Conservation (phyloP, 2,329 filamentous ascomycete genomes). For the Botryosphaeria agaves region DNA sequence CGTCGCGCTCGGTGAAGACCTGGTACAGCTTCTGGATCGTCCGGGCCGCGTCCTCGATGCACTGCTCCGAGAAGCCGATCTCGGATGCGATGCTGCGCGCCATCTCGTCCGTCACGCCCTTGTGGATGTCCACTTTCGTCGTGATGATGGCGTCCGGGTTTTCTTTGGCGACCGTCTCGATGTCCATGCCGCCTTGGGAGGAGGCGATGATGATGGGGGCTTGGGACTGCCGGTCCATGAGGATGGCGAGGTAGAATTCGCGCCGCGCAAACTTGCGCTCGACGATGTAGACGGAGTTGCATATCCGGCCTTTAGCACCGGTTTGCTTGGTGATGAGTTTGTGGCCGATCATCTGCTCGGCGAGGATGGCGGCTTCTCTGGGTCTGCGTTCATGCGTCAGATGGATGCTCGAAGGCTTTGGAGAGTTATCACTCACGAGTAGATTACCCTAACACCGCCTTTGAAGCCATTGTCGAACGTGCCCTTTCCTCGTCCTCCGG, state of each 20-base stretch:
- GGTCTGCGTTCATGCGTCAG: slow-evolving; percentile 31
- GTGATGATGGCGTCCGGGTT: slow-evolving; percentile 90
- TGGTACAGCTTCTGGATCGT: slow-evolving; percentile 99
- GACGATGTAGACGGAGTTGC: slow-evolving; percentile 96
- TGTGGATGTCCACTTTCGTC: slow-evolving; percentile 83
- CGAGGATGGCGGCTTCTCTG: slow-evolving; percentile 90
- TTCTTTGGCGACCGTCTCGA: slow-evolving; percentile 97
- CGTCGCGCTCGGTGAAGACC: slow-evolving; percentile 96
- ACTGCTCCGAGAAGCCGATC: slow-evolving; percentile 95
- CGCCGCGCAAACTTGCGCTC: slow-evolving; percentile 98
- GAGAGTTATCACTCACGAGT: slow-evolving; percentile 44
- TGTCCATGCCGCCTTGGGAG: slow-evolving; percentile 98
- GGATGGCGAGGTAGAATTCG: slow-evolving; percentile 96
- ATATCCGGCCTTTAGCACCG: slow-evolving; percentile 78
- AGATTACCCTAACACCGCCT: slow-evolving; percentile 96
- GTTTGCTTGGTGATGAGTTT: slow-evolving; percentile 99
- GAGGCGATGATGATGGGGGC: slow-evolving; percentile 91
- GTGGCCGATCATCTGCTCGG: slow-evolving; percentile 98
- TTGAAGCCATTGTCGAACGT: slow-evolving; percentile 97
- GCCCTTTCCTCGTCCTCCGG: slow-evolving; percentile 94
- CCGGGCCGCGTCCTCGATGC: slow-evolving; percentile 84
- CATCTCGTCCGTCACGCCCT: slow-evolving; percentile 89
- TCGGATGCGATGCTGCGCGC: slow-evolving; percentile 76
- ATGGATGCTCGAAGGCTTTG: slow-evolving; percentile 4
- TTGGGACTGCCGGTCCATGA: slow-evolving; percentile 92